Evolutionary conservation across 768 basidiomycete genomes (phyloP).

Genomic region (Leccinum truebloodii): DNA sequence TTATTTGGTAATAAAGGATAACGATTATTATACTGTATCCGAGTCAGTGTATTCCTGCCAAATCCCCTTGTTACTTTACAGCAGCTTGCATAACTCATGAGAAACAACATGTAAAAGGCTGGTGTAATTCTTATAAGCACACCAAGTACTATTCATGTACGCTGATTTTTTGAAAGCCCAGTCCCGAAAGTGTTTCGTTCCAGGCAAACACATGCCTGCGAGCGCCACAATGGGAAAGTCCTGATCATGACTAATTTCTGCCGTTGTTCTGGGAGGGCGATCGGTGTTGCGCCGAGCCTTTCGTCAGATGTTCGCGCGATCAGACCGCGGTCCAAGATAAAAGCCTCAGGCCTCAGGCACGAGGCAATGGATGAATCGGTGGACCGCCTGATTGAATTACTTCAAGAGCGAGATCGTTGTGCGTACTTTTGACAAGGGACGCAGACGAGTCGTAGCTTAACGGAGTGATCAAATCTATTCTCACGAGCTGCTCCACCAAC

Average conservation of each 20-base stretch:
- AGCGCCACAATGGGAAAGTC: neutral
- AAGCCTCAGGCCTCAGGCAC: neutral
- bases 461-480: neutral
- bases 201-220: neutral
- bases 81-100: too few species aligned
- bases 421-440: neutral
- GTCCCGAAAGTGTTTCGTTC: neutral
- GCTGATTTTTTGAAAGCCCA: neutral
- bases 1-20: neutral
- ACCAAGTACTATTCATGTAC: too few species aligned
- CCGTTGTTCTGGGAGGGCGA: slow-evolving; percentile 6
- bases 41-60: too few species aligned
- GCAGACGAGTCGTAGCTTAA: neutral
- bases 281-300: slow-evolving; percentile 5
- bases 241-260: neutral
- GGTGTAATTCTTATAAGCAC: too few species aligned
- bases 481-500: neutral
- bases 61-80: too few species aligned
- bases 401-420: neutral
- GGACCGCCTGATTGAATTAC: too few species aligned
- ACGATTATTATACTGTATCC: too few species aligned
- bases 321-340: neutral
- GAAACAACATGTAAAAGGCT: too few species aligned
- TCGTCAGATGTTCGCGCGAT: neutral
- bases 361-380: neutral